phyloP scores from a whole-genome alignment of 2,329 filamentous ascomycete genomes.

The Raffaelea ambrosiae region DNA sequence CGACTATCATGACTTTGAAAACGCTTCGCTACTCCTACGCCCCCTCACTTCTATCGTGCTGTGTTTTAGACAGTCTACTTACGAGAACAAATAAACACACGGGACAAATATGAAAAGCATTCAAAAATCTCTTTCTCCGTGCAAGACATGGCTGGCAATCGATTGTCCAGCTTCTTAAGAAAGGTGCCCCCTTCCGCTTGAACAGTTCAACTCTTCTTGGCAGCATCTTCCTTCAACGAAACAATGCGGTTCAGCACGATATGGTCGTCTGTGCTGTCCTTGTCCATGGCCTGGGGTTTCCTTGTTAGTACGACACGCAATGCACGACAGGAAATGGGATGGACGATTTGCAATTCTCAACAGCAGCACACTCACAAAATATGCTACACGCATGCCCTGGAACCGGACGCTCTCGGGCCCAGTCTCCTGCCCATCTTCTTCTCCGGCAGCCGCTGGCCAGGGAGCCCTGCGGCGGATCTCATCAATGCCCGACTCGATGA shows the following conservation, averaged over 20 bases:
- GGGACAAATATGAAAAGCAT: too few relatives aligned
- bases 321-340: background rate
- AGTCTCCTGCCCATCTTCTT: conserved; percentile 50
- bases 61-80: too few relatives aligned
- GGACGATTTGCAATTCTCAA: too few relatives aligned
- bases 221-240: conserved; percentile 78
- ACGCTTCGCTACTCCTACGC: too few relatives aligned
- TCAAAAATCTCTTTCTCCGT: too few relatives aligned
- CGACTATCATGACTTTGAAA: too few relatives aligned
- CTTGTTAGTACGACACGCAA: background rate
- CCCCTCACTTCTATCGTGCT: too few relatives aligned
- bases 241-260: conserved; percentile 88
- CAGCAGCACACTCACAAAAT: conserved; percentile 49
- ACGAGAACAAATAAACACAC: too few relatives aligned
- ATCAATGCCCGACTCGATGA: conserved; percentile 77
- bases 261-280: conserved; percentile 69
- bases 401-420: conserved; percentile 75
- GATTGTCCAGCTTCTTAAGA: too few relatives aligned
- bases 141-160: too few relatives aligned
- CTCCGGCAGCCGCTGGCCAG: conserved; percentile 73
- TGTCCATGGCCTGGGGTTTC: conserved; percentile 49
- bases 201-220: conserved; percentile 44
- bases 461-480: conserved; percentile 66
- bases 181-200: too few relatives aligned
- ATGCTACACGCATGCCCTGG: conserved; percentile 83